A percentile compares a stretch with the other conserved stretches of the same genome.
Conservation (phyloP, 164 flowering plant genomes). For the Kingdonia uniflora region DNA sequence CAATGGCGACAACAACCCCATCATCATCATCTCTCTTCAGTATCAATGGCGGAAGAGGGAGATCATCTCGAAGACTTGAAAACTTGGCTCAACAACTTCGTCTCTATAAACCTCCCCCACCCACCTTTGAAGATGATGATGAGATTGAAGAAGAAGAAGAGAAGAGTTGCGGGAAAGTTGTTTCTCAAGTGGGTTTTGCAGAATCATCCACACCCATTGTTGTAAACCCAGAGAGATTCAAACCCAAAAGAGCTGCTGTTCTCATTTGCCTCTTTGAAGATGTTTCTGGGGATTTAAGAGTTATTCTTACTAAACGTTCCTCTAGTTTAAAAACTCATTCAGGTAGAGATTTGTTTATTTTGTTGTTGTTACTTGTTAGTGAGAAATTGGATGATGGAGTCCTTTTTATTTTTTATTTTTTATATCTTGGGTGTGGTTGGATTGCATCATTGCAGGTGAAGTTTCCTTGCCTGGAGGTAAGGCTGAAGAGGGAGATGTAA, state of each 20-base stretch:
- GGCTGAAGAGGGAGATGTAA: constrained; percentile 68
- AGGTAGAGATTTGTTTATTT: constrained; percentile 18
- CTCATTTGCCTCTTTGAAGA: constrained; percentile 51
- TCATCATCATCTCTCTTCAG: not conserved
- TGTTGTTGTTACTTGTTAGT: no score
- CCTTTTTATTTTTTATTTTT: not conserved
- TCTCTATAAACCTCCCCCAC: constrained; percentile 48
- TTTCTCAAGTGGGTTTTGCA: constrained; percentile 58
- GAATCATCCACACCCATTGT: constrained; percentile 60
- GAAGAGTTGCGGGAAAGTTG: constrained; percentile 37
- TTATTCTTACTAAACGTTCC: constrained; percentile 57
- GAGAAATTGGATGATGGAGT: not conserved
- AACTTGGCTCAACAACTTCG: constrained; percentile 65
- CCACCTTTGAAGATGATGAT: constrained; percentile 18
- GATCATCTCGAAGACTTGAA: constrained; percentile 19
- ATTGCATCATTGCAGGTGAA: constrained; percentile 46
- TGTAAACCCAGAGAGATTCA: constrained; percentile 26
- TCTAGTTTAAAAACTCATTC: constrained; percentile 46
- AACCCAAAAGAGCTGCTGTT: constrained; percentile 53
- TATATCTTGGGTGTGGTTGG: not conserved
- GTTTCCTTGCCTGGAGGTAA: constrained; percentile 92
- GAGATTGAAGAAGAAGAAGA: constrained; percentile 30
- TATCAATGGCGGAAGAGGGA: no score
- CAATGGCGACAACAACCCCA: not conserved
- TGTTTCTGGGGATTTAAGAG: constrained; percentile 37